Conservation (phyloP, 352 stramenopile genomes). For the Saprolegnia diclina region DNA sequence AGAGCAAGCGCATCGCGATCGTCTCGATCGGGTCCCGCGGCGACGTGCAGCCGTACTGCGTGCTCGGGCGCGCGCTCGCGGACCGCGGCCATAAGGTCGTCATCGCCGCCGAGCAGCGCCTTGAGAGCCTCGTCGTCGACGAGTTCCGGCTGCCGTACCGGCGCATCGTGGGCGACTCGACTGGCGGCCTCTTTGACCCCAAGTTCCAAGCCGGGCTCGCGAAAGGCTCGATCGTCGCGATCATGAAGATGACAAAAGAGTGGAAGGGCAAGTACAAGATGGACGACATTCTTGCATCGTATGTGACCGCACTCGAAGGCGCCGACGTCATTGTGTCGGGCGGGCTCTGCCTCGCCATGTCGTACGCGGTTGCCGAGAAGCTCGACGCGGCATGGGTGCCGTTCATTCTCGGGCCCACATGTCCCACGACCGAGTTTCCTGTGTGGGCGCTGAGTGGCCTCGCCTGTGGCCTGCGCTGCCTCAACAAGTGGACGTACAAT, state of each 20-base stretch:
- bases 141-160: conserved; percentile 15
- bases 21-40: conserved; percentile 16
- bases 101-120: conserved; percentile 14
- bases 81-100: conserved; percentile 13
- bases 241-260: background rate
- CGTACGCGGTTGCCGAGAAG: conserved; percentile 12
- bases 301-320: conserved; percentile 2
- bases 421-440: background rate
- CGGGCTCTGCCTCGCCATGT: background rate
- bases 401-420: conserved; percentile 1
- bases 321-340: conserved; percentile 17
- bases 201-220: background rate
- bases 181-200: background rate
- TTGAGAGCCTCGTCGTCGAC: conserved; percentile 12
- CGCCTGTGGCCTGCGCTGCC: background rate
- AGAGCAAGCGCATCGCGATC: conserved; percentile 14
- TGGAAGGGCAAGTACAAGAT: conserved; percentile 8
- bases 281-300: conserved; percentile 5
- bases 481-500: conserved; percentile 11
- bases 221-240: background rate
- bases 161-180: conserved; percentile 11
- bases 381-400: conserved; percentile 10
- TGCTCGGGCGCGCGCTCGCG: conserved; percentile 15
- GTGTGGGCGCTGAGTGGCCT: background rate
- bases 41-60: conserved; percentile 23